Base-by-base conservation (phyloP, 805 yeast species). In the Clavispora vitiphila region DNA sequence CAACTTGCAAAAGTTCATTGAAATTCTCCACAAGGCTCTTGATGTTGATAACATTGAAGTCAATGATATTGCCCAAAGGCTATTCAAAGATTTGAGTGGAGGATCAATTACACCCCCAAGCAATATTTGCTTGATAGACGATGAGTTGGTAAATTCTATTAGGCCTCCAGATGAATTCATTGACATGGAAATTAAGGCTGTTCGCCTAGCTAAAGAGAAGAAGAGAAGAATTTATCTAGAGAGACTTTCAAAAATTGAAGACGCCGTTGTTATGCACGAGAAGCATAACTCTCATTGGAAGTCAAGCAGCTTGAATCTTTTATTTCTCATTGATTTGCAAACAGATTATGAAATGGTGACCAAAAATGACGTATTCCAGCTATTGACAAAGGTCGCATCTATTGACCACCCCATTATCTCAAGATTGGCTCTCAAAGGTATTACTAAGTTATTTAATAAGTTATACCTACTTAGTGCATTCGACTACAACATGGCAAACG, bases 331-430 rank as follows among this genome's bases (percentile, higher is more conserved):
- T 0, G 69, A 69, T 24, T 55, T 83, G 8, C 86, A 83, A 52
- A 63, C 71, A 1, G 77, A 73, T 46, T 58, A 71, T 26, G 86
- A 81, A 47, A 61, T 74, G 8, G 61, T 68, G 3, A 59, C 74
- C 0, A 54, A 48, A n/a, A 66, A 69, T 38, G 54, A 60, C 3
- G 66, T 74, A 1, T 50, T 81, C 9, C 58, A 58, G 25, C 51
- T 74, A 2, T 61, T 85, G 24, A 67, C 75, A 8, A 61, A 65
- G 2, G 67, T 69, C 25, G 72, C 84, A 1, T 61, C 70, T 11
- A 71, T 76, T n/a, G 77, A 77, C 18, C 95, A 87, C 58, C 96
- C 96, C 0, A 62, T 73, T 2, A 62, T 86, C 35, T 69, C 86
- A 1, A 72, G 80, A 41, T 58, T 78, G 27, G 81, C 85, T 15